Evolutionary conservation across 768 basidiomycete genomes (phyloP).

Genomic region (Lepiota subincarnata): DNA sequence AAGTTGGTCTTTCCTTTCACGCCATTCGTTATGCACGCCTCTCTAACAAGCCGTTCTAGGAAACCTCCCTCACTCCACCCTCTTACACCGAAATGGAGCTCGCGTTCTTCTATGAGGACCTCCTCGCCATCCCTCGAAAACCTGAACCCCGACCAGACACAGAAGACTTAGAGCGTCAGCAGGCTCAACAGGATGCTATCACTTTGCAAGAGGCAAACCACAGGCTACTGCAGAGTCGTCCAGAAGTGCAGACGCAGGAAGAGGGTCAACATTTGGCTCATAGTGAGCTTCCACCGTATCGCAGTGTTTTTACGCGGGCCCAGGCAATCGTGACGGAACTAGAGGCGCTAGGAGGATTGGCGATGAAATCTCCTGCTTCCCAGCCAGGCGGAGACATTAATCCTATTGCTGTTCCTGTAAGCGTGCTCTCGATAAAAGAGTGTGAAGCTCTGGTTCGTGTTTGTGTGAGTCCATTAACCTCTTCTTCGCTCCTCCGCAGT

Average conservation of each 20-base stretch:
- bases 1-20: conserved; percentile 3
- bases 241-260: conserved; percentile 3
- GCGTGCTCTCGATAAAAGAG: conserved; percentile 46
- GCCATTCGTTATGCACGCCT: too few relatives aligned
- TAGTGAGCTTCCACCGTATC: conserved; percentile 21
- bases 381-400: conserved; percentile 10
- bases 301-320: conserved; percentile 30
- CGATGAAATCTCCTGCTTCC: conserved; percentile 13
- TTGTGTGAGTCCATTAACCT: conserved; percentile 33
- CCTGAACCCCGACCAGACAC: conserved; percentile 7
- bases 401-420: conserved; percentile 30
- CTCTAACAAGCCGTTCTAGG: background rate
- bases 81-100: conserved; percentile 14
- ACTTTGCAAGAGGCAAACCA: background rate
- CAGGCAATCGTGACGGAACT: conserved; percentile 31
- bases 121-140: conserved; percentile 13
- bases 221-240: background rate
- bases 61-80: conserved; percentile 7
- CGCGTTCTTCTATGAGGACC: conserved; percentile 15
- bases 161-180: conserved; percentile 1
- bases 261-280: conserved; percentile 6
- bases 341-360: conserved; percentile 22
- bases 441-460: conserved; percentile 51
- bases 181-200: conserved; percentile 8
- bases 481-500: background rate